Percentiles rank a stretch among this genome's conserved stretches.
Evolutionary conservation across 1,139 yeast genomes (phyloP).

Genomic region (Saccharomycopsis phalli): DNA sequence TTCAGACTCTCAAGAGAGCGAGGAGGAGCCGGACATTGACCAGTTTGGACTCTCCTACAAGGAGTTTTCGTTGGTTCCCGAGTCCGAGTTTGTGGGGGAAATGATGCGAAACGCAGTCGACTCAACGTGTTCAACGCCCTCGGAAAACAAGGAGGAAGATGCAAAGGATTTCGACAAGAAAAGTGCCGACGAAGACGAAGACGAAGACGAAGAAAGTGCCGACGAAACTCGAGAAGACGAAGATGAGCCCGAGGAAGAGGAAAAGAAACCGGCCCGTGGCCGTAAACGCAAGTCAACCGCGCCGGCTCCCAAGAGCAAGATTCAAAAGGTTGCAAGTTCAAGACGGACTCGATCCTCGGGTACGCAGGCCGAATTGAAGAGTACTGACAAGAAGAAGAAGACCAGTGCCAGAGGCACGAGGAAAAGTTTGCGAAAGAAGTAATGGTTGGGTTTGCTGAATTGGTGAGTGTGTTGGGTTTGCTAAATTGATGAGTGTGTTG

Average conservation of each 20-base stretch:
- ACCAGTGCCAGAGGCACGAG: conserved; percentile 5
- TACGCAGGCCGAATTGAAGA: too few relatives aligned
- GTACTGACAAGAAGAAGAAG: conserved; percentile 2
- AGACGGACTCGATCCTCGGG: too few relatives aligned
- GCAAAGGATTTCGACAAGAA: conserved; percentile 7
- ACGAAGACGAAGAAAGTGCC: neutral
- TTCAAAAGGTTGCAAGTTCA: too few relatives aligned
- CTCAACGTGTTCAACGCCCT: conserved; percentile 22
- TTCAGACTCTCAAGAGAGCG: conserved; percentile 4
- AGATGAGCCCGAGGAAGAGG: conserved; percentile 4
- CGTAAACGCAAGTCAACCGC: too few relatives aligned
- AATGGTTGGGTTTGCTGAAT: too few relatives aligned
- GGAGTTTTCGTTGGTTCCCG: conserved; percentile 34
- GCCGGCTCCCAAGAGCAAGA: too few relatives aligned
- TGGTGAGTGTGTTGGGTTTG: too few relatives aligned
- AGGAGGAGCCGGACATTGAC: conserved; percentile 17
- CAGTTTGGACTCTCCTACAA: conserved; percentile 21
- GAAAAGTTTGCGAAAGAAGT: conserved; percentile 9
- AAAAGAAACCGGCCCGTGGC: too few relatives aligned
- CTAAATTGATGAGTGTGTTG: too few relatives aligned
- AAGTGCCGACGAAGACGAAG: neutral
- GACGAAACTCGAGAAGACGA: neutral
- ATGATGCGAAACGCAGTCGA: conserved; percentile 32
- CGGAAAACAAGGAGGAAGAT: conserved; percentile 14
- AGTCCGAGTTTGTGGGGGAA: conserved; percentile 36